Evolutionary conservation across 2,329 filamentous ascomycete species (phyloP).

Genomic region (Colletotrichum sp.): DNA sequence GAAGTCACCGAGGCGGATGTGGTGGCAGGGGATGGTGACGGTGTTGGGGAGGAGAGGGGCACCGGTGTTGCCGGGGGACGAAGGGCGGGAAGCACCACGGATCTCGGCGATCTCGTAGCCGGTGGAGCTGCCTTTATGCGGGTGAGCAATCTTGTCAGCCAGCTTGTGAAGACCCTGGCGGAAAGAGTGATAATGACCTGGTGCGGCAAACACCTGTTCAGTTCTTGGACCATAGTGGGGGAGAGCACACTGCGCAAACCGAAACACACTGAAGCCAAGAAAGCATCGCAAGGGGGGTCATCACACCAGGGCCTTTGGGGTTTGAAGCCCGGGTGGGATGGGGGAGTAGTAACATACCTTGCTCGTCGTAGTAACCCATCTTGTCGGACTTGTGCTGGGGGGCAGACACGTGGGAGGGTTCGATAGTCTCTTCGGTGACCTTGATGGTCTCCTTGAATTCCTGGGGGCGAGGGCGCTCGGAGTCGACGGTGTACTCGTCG

Average conservation of each 20-base stretch:
- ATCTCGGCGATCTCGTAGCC: constrained; percentile 52
- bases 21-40: constrained; percentile 98
- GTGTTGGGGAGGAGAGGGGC: constrained; percentile 69
- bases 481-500: constrained; percentile 61
- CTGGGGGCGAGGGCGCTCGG: constrained; percentile 21
- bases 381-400: constrained; percentile 51
- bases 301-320: neutral
- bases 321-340: neutral
- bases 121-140: constrained; percentile 44
- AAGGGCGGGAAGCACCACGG: constrained; percentile 41
- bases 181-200: constrained; percentile 66
- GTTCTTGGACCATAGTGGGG: constrained; percentile 15
- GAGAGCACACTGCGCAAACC: constrained; percentile 19
- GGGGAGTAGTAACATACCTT: constrained; percentile 48
- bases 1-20: constrained; percentile 98
- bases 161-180: constrained; percentile 62
- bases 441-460: constrained; percentile 61
- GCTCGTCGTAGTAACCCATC: constrained; percentile 72
- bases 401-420: constrained; percentile 50
- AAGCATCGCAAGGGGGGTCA: neutral
- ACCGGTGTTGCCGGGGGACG: constrained; percentile 34
- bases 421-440: constrained; percentile 71
- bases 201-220: constrained; percentile 8
- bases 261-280: constrained; percentile 18
- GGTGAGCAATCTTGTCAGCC: constrained; percentile 59